Evolutionary conservation across 2,329 filamentous ascomycete species (phyloP).

Genomic region (Verticillium nubilum): DNA sequence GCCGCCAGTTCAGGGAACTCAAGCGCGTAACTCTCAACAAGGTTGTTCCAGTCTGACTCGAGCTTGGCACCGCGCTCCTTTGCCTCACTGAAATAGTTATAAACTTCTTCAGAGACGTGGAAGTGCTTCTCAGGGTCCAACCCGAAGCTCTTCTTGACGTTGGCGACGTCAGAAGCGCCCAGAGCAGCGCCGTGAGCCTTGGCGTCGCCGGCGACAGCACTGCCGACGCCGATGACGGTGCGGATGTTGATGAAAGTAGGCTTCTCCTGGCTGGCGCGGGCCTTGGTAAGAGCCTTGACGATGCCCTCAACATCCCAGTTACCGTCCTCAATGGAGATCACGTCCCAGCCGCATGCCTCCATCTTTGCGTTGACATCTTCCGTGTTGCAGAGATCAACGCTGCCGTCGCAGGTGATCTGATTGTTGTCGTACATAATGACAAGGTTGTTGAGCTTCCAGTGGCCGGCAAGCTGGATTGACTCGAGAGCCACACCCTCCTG

Average conservation of each 20-base stretch:
- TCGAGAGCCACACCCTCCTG: constrained; percentile 51
- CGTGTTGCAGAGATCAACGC: constrained; percentile 43
- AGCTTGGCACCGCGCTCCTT: constrained; percentile 35
- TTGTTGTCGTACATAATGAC: constrained; percentile 54
- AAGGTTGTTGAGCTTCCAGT: constrained; percentile 45
- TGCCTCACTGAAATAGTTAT: constrained; percentile 43
- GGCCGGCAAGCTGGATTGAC: constrained; percentile 47
- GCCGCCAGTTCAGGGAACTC: constrained; percentile 42
- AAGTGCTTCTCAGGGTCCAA: constrained; percentile 25
- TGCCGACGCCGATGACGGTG: constrained; percentile 51
- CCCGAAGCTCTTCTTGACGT: constrained; percentile 24
- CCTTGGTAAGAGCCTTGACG: constrained; percentile 35
- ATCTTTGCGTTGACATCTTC: constrained; percentile 53
- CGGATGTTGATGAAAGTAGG: constrained; percentile 53
- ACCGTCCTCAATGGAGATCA: constrained; percentile 45
- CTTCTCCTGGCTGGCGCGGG: constrained; percentile 30
- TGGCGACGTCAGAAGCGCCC: constrained; percentile 43
- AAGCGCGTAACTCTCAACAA: constrained; percentile 34
- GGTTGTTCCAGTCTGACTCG: constrained; percentile 39
- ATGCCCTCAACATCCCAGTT: constrained; percentile 40
- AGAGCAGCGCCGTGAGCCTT: constrained; percentile 54
- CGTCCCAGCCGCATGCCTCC: constrained; percentile 45
- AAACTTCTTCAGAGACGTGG: constrained; percentile 40
- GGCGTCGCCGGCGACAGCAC: constrained; percentile 37
- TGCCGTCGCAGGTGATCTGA: constrained; percentile 50